Base-by-base conservation (phyloP, 495 filamentous ascomycete genomes). In the Trichocladium antarcticum region DNA sequence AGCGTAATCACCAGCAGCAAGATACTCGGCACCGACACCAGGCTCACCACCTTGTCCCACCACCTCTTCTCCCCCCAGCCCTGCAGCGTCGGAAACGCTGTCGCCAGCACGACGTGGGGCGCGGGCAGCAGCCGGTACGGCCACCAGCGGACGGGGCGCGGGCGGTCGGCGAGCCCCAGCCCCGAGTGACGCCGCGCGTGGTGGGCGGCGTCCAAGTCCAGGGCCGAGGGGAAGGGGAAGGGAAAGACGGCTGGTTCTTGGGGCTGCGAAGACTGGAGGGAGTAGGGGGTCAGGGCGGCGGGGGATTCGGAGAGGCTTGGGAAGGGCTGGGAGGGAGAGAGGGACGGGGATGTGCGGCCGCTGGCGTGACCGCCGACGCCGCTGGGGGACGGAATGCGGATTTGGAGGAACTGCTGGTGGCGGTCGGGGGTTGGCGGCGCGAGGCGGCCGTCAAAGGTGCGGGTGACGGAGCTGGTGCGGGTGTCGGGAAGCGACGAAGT, bases 1-100 rank as follows among this genome's bases (percentile, higher is more conserved):
- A 99, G 62, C 0, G 93, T 97, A 29, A 92, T 81, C 0, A 89
- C 89, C 10, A 99, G 74, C 5, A 95, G 70, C 45, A 99, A 89
- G 24, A 97, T 84, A 57, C 83, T 94, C 5, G 92, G 88, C 3
- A 86, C 83, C 5, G 89, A 86, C 45, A 92, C 69, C 11, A 94
- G 50, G 20, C 87, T 86, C 14, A 96, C 60, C 14, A 84, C 55
- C 51, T 85, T 89, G 51, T 85, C 89, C 78, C 80, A 84, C 16
- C 82, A 65, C 9, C 63, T 74, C 62, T 96, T 97, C 3, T 82
- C 76, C 41, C 65, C 68, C 85, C 89, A 99, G 14, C 70, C 75
- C 50, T 79, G 79, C 35, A 99, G 68, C 0, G 92, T 96, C 9
- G 93, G 93, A 56, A 97, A 99, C 3, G 97, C 68, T 1, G 86